Evolutionary conservation across 768 basidiomycete genomes (phyloP).

Genomic region (Atractiella rhizophila): DNA sequence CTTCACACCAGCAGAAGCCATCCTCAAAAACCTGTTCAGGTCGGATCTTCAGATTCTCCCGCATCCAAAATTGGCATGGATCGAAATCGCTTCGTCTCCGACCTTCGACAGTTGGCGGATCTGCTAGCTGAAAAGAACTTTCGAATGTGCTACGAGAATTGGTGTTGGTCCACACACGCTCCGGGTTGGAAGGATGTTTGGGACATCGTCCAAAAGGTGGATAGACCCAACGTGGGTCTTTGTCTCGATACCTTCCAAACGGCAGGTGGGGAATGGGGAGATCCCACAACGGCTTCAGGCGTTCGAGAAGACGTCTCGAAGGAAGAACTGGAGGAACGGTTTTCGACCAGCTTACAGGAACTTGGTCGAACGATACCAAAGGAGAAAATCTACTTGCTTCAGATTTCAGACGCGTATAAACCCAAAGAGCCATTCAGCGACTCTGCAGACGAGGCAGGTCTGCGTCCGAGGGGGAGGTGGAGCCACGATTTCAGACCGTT

Average conservation of each 20-base stretch:
- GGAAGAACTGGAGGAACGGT: constrained; percentile 6
- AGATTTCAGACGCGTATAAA: constrained; percentile 13
- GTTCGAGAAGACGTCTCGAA: constrained; percentile 5
- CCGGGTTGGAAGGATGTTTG: constrained; percentile 12
- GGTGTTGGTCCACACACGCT: constrained; percentile 15
- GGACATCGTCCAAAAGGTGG: constrained; percentile 12
- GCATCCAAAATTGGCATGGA: too few species aligned
- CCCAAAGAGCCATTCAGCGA: constrained; percentile 6
- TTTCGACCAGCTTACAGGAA: constrained; percentile 6
- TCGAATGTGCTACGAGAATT: constrained; percentile 14
- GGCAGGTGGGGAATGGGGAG: constrained; percentile 14
- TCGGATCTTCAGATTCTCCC: constrained; percentile 11
- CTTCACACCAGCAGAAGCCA: neutral
- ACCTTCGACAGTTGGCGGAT: constrained; percentile 14
- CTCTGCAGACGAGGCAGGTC: constrained; percentile 5
- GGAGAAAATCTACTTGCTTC: constrained; percentile 17
- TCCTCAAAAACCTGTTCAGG: too few species aligned
- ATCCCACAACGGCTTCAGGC: constrained; percentile 13
- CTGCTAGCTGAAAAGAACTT: constrained; percentile 8
- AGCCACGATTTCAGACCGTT: constrained; percentile 10
- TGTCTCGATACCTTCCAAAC: constrained; percentile 18
- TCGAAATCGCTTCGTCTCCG: constrained; percentile 6
- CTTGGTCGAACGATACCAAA: constrained; percentile 6
- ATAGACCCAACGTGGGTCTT: constrained; percentile 15
- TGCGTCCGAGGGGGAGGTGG: constrained; percentile 10